Evolutionary conservation across 305 asterid genomes (phyloP).

Genomic region (Fraxinus floribunda): DNA sequence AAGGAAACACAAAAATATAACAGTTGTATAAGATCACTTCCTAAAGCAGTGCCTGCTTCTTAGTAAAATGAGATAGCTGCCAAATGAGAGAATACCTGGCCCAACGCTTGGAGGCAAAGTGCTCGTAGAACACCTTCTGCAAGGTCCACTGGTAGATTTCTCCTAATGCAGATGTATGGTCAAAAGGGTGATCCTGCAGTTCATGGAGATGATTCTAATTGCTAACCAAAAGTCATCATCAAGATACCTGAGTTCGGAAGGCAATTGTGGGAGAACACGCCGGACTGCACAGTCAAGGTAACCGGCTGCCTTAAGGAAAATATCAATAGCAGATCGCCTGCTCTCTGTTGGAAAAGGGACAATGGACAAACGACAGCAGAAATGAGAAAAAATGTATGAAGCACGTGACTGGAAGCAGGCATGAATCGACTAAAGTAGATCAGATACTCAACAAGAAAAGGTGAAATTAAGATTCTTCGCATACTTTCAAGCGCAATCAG

Average conservation of each 20-base stretch:
- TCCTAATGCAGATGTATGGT: conserved; percentile 34
- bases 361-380: conserved; percentile 1
- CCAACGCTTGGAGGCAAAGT: conserved; percentile 51
- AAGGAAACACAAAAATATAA: neutral
- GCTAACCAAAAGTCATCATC: conserved; percentile 21
- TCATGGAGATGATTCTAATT: conserved; percentile 15
- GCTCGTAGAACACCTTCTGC: conserved; percentile 52
- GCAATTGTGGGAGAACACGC: conserved; percentile 85
- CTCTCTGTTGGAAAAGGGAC: conserved; percentile 54
- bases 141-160: conserved; percentile 53
- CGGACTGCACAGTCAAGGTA: conserved; percentile 97
- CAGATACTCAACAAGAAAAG: neutral
- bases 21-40: neutral
- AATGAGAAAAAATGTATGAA: conserved; percentile 21
- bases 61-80: conserved; percentile 12
- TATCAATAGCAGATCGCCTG: conserved; percentile 84
- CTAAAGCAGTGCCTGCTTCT: neutral
- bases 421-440: conserved; percentile 3
- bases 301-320: conserved; percentile 96
- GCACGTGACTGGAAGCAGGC: conserved; percentile 3
- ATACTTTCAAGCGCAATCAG: neutral
- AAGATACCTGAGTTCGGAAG: conserved; percentile 73
- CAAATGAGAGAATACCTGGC: conserved; percentile 39
- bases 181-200: conserved; percentile 4
- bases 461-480: neutral